Base-by-base conservation (phyloP, 495 filamentous ascomycete species). In the Aspergillus mulundensis region DNA sequence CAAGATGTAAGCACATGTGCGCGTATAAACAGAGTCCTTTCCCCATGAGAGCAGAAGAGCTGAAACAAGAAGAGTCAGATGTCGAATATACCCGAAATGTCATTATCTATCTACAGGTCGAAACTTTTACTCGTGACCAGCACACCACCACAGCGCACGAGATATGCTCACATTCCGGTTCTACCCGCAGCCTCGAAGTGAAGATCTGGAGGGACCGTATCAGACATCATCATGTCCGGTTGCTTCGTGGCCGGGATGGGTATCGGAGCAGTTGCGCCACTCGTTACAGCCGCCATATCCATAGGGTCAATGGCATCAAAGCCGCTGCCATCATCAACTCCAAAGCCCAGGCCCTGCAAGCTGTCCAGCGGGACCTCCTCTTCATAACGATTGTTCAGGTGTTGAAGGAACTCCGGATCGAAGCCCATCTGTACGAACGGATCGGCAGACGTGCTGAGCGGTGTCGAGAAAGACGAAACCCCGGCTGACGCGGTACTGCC, bases 401-500 rank as follows among this genome's bases (percentile, higher is more conserved):
- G 67, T 57, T 72, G 69, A 45, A 78, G 52, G 30, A 76, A 72
- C 20, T 67, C 68, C 7, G 71, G 71, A 20, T 78, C 75, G 45
- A 78, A 78, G 7, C 69, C 72, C 67, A 75, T 73, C 57, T 73
- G 73, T 30, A 74, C 64, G 40, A 75, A 65, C 3, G 71, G 68
- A 43, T 77, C 72, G 54, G 62, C 57, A 24, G 70, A 57, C 25
- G 58, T 59, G 38, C 59, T 63, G 16, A 61, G 54, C 11, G 64
- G 66, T 28, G 66, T 63, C 21, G 73, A 74, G 12, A 71, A 71
- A 21, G 69, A 68, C 21, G 66, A 64, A 4, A 58, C 36, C 14
- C 53, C 64, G 11, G 66, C 64, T 20, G 73, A 72, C 41, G 68
- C 52, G 45, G 66, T 74, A 46, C 72, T 72, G 24, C 69, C 65